A percentile compares a stretch with the other conserved stretches of the same genome.
phyloP scores from a whole-genome alignment of 78 protist genomes.

The slime mould (Dictyostelium discoideum) region DNA sequence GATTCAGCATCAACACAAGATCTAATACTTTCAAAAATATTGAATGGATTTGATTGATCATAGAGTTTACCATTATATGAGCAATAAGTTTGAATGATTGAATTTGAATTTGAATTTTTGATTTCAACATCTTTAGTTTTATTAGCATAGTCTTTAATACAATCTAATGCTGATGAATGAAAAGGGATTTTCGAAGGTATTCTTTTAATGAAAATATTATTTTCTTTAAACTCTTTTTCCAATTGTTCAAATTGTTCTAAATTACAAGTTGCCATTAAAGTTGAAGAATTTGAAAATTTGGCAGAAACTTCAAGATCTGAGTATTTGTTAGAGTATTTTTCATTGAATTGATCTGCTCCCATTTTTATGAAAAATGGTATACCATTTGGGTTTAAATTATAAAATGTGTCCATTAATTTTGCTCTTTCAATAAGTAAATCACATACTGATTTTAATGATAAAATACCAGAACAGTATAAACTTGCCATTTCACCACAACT shows the following conservation, averaged over 20 bases:
- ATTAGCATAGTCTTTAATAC: not conserved
- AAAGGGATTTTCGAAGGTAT: not conserved
- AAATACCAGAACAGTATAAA: not conserved
- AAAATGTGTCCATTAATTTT: not conserved
- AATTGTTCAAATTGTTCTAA: not conserved
- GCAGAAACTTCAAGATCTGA: not conserved
- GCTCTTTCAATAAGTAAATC: not conserved
- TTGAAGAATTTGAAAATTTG: not conserved
- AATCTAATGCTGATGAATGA: not conserved
- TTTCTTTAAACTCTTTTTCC: not conserved
- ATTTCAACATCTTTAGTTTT: not conserved
- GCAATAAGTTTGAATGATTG: not conserved
- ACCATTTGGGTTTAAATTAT: not conserved
- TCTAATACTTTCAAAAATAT: not conserved
- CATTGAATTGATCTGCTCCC: not conserved
- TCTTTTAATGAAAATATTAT: not conserved
- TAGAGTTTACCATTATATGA: not conserved
- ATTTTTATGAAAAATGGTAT: not conserved
- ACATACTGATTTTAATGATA: not conserved
- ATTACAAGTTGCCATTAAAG: not conserved
- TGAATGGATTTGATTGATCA: not conserved
- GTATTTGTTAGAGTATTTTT: not conserved
- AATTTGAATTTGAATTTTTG: not conserved
- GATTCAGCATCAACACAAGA: not conserved
- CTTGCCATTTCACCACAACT: conserved; percentile 11